Base-by-base conservation (phyloP, 73 alveolate genomes). In the Halteria grandinella region DNA sequence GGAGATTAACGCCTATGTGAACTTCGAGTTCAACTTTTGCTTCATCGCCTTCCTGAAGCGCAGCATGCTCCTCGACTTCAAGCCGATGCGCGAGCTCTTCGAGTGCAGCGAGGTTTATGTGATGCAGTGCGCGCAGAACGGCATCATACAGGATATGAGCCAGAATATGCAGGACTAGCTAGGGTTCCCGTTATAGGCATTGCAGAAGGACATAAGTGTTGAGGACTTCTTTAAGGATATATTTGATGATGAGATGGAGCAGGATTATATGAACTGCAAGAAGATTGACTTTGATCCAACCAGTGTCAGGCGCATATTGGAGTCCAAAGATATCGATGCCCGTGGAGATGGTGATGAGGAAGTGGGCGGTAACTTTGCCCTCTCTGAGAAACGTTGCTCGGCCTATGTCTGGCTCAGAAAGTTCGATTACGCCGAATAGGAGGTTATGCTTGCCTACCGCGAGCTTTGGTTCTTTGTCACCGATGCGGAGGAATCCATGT, bases 401-500 rank as follows among this genome's bases (percentile, higher is more conserved):
- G 74, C 85, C 17, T 47, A 54, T 17, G 85, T 73, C 29, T 73
- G 85, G 85, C 69, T 73, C 23, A 73, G 55, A 23, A 73, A 47
- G 1, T 66, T 66, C 47, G 80, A 66, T 23, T 53, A 73, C 37
- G 85, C 52, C 50, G 52, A 73, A 37, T 25, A 52, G 25, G 85
- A 47, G 2, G 47, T 73, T 21, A 66, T 45, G 15, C 64, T 73
- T 0, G 75, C 69, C 8, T 48, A 48, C 21, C 32, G 57, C 23
- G 85, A 73, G 25, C 33, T 73, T n/a, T 73, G 85, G 85, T 73
- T 73, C 44, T 74, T 73, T 15, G 31, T 73, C 11, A 34, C 71
- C 4, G 85, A 73, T 11, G 85, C 52, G 17, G 85, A 73, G 23
- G 75, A 74, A 18, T 47, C 75, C 23, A 54, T 54, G 27, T 31